Base-by-base conservation (phyloP, 805 yeast genomes). In the Yarrowia divulgata region DNA sequence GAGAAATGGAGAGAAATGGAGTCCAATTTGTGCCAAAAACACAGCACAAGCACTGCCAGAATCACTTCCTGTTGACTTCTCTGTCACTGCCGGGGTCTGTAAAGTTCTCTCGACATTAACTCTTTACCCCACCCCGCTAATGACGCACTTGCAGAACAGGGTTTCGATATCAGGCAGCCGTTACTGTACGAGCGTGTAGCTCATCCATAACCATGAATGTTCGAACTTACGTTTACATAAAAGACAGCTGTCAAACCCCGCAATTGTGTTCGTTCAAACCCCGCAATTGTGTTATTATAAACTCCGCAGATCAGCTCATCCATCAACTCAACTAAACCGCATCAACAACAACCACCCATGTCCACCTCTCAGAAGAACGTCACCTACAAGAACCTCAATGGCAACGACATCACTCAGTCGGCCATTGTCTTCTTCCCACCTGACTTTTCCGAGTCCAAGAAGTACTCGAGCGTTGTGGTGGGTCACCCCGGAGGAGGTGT, bases 401-500 rank as follows among this genome's bases (percentile, higher is more conserved):
- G 67, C 52, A 14, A 34, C 7, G 68, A 37, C 2, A 68, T 58
- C 45, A 43, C 37, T 16, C 39, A 37, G 12, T 14, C 69, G 1
- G 70, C 68, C 19, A 23, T n/a, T 16, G 9, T 69, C 48, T 18
- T 29, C 50, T 66, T 45, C 67, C 70, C 70, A 19, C 42, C 35
- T n/a, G 29, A 18, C 37, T 71, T 71, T 34, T 57, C 68, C 37
- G 52, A 68, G 45, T 37, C 46, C 32, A 68, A 58, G 14, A 60
- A 67, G 69, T 69, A 69, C 55, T 62, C 73, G 6, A 67, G 70
- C 7, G 52, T 72, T 16, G 62, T 72, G 2, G 68, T 57, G 6
- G 69, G 43, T 13, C 73, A 72, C 34, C 73, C 73, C 1, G 57
- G 18, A 8, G 63, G 69, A 32, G 52, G 71, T 29, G 43, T 67